Evolutionary conservation across 768 basidiomycete species (phyloP), one percentile per base, ranked within the genome.

Genomic region (Tulasnella sp.): DNA sequence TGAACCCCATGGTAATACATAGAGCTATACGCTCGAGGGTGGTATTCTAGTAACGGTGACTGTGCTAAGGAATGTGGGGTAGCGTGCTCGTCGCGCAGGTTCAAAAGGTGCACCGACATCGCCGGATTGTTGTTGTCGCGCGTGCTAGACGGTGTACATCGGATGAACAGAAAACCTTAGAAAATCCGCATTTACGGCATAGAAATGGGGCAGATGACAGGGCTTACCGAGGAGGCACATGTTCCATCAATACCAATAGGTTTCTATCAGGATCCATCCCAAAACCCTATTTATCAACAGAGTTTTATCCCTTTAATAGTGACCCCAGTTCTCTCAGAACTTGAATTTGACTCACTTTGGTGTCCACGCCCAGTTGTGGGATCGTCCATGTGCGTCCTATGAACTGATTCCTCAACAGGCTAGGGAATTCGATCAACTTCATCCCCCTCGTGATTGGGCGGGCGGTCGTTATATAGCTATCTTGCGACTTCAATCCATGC

Each of bases 231-330:
- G 23, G 15, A 7, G 55, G 55, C 10, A 42, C 34, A 21, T 45
- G 30, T 30, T 50, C 47, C 47, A 59, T 51, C n/a, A 59, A 30
- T 5, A 59, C 32, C 4, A 59, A 47, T 10, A 59, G 23, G 21
- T 59, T 19, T 47, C 32, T 59, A 24, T 59, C 58, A 11, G 58
- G 58, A 51, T 59, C 58, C 58, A 59, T 59, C 10, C 58, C 58
- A 34, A 59, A 59, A 21, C 50, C 58, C 58, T 59, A 9, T 9
- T 21, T 17, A 15, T 15, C 7, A 38, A 5, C 5, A 38, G 34
- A 38, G 15, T 15, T 15, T 38, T 15, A 38, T 38, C 15, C 34
- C 15, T 15, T 38, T 15, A 38, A 38, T 53, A n/a, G n/a, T n/a
- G n/a, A n/a, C n/a, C n/a, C n/a, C n/a, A n/a, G n/a, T n/a, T n/a